Evolutionary conservation across 345 rosid genomes (phyloP).

Genomic region (Microthlaspi erraticum): DNA sequence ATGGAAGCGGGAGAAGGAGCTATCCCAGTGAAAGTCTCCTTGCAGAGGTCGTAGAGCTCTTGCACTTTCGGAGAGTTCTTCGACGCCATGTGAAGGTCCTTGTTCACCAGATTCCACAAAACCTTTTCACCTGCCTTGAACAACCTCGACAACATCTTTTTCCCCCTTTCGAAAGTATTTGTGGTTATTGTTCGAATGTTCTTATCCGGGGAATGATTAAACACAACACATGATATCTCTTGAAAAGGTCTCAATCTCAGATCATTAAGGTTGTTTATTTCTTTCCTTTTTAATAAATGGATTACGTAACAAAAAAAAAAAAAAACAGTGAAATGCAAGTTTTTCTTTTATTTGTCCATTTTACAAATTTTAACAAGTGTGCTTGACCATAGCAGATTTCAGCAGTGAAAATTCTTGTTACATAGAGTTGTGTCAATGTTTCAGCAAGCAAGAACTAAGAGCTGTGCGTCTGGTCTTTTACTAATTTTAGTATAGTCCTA

Average conservation of each 20-base stretch:
- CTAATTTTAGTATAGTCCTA: background rate
- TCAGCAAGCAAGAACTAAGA: constrained; percentile 2
- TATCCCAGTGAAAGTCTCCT: constrained; percentile 58
- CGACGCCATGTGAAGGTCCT: constrained; percentile 53
- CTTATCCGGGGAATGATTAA: constrained; percentile 34
- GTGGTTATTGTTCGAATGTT: constrained; percentile 38
- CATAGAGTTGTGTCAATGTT: background rate
- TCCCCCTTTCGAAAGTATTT: background rate
- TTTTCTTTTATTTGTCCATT: background rate
- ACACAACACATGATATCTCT: background rate
- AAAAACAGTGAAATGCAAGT: too few species aligned
- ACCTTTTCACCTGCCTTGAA: constrained; percentile 59
- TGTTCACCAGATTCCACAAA: constrained; percentile 39
- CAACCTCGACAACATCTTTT: constrained; percentile 53
- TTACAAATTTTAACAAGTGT: background rate
- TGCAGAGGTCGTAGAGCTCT: constrained; percentile 72
- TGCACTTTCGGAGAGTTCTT: constrained; percentile 64
- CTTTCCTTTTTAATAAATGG: background rate
- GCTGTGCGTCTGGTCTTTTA: background rate
- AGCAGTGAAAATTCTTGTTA: background rate
- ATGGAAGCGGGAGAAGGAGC: constrained; percentile 60
- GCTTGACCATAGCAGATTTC: background rate
- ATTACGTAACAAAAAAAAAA: background rate
- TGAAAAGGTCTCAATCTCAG: background rate
- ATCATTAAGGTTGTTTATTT: background rate